Base-by-base conservation (phyloP, 2,329 filamentous ascomycete genomes). In the Cryphonectria carpinicola region DNA sequence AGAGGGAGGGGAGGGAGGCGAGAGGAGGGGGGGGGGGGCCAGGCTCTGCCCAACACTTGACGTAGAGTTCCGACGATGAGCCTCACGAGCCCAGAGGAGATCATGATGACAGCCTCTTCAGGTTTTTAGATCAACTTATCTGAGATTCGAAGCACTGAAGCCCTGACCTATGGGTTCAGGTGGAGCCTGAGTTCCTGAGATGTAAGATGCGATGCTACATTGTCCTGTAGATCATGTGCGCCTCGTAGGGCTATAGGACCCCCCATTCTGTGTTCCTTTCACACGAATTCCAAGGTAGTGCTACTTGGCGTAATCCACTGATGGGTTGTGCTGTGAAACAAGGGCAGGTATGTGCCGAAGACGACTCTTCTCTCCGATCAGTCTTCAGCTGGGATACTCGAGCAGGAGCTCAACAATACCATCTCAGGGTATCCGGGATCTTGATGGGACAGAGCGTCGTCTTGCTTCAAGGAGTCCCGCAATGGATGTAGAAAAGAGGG, bases 121-220 rank as follows among this genome's bases (percentile, higher is more conserved):
- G 25, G 32, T 7, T 22, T 6, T 22, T 10, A 22, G 10, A n/a
- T n/a, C 19, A 61, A 39, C 32, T 19, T 46, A 17, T 14, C 39
- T 22, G 39, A 41, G 35, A 11, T n/a, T 17, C n/a, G 28, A 28
- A 52, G 43, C 14, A 28, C n/a, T 25, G 6, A 22, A 46, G 32
- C 37, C 13, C 35, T 32, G 61, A 13, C 32, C n/a, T 39, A 43
- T 63, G 37, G 13, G 37, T 28, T 10, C 2, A 35, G 63, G 63
- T 65, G 63, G 63, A 52, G 19, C 43, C 19, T 28, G 22, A 52
- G 63, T 8, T n/a, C 28, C 41, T 65, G 25, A 35, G 28, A 65
- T 65, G 63, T 43, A 65, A 28, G 25, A 65, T 65, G 63, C 63
- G 63, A 52, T 65, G 63, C 41, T 65, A 65, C 63, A 46, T 35